phyloP scores from a whole-genome alignment of 2,329 filamentous ascomycete genomes.

The Phialophora macrospora region DNA sequence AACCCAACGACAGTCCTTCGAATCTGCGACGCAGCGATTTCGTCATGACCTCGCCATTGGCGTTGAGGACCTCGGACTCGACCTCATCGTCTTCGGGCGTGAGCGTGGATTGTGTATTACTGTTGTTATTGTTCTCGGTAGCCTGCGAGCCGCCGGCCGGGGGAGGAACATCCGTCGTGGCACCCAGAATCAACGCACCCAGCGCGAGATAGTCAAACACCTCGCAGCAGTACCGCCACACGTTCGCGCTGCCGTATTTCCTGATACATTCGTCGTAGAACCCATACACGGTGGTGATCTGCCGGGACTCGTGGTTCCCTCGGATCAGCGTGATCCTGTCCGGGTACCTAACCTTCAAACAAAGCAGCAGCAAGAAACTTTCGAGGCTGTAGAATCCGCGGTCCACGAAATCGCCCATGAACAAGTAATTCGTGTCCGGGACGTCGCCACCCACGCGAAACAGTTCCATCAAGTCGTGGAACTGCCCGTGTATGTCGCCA shows the following conservation, averaged over 20 bases:
- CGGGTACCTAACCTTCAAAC: constrained; percentile 95
- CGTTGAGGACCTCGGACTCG: constrained; percentile 92
- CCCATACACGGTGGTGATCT: constrained; percentile 96
- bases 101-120: constrained; percentile 57
- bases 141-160: constrained; percentile 48
- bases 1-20: constrained; percentile 24
- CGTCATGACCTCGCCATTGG: constrained; percentile 77
- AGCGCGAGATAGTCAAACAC: constrained; percentile 96
- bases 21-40: constrained; percentile 46
- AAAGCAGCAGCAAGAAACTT: constrained; percentile 92
- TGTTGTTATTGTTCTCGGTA: constrained; percentile 41
- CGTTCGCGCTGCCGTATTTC: constrained; percentile 95
- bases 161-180: constrained; percentile 64
- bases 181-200: constrained; percentile 87
- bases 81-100: constrained; percentile 69
- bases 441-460: constrained; percentile 93
- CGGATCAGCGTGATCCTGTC: constrained; percentile 96
- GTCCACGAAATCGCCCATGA: constrained; percentile 99
- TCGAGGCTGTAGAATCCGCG: constrained; percentile 98
- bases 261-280: constrained; percentile 97
- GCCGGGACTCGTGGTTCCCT: constrained; percentile 92
- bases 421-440: constrained; percentile 93
- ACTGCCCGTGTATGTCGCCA: constrained; percentile 95
- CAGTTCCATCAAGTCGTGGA: constrained; percentile 95
- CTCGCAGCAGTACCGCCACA: constrained; percentile 97